Evolutionary conservation across 140 eudicot species (phyloP), one percentile per base, ranked within the genome.

Genomic region (Anethum foeniculum): DNA sequence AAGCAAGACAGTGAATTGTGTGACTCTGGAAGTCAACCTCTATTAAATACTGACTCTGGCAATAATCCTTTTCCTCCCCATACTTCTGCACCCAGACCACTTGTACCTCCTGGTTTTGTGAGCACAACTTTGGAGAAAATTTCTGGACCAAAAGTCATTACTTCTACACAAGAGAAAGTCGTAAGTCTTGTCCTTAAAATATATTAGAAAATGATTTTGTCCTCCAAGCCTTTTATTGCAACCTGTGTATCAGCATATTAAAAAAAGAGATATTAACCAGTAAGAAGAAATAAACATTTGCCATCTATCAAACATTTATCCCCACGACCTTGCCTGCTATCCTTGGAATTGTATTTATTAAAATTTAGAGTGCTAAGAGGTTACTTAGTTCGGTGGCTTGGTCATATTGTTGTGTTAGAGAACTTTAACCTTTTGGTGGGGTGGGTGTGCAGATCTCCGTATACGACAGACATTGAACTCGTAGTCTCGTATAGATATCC

Each of bases 91-190:
- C 82, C 86, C 46, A 88, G 99, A 62, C 98, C 99, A 62, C 97
- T 88, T 82, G 91, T 96, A 43, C 99, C 99, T 27, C 99, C 99
- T 0, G 99, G 99, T 36, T 96, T 96, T 87, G 89, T 77, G 65
- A 86, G 81, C 84, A 85, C 91, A 52, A 56, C 86, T 76, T 75
- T 64, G 52, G 98, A 94, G 77, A 94, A 90, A 88, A 87, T 47
- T 78, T 85, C 92, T 77, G 85, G 85, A 27, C 43, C 84, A 79
- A 92, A 88, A 85, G 52, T 89, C 8, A 28, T 80, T 32, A 62
- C 68, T 56, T 90, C 80, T 81, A 77, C 84, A 19, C 82, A 51
- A 56, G 86, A 82, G 2, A 80, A 85, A 82, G 94, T 88, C 93
- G 97, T 93, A 80, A 72, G 28, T 71, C 51, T 10, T 27, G n/a